Evolutionary conservation across 768 basidiomycete species (phyloP).

Genomic region (Mycena alexandri): DNA sequence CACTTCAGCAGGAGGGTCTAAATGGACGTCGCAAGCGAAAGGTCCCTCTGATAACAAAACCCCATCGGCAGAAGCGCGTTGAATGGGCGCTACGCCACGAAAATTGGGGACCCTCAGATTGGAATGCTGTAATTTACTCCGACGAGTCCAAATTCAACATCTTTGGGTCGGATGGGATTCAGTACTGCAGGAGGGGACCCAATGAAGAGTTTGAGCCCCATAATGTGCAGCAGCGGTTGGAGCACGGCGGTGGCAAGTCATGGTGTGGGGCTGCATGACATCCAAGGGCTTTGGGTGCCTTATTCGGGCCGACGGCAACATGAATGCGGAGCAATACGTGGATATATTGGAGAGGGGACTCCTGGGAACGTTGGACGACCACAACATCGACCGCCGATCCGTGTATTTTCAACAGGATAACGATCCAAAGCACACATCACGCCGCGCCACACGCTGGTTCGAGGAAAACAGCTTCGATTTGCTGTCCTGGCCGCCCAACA

Average conservation of each 20-base stretch:
- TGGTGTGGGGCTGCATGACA: constrained; percentile 53
- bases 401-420: constrained; percentile 13
- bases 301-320: constrained; percentile 47
- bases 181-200: constrained; percentile 47
- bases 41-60: background rate
- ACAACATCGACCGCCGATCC: constrained; percentile 7
- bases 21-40: constrained; percentile 6
- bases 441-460: constrained; percentile 8
- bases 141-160: constrained; percentile 45
- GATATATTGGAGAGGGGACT: constrained; percentile 39
- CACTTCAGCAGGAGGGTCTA: constrained; percentile 6
- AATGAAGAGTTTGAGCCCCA: constrained; percentile 42
- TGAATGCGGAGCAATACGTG: constrained; percentile 43
- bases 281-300: constrained; percentile 44
- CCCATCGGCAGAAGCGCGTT: background rate
- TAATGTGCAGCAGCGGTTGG: constrained; percentile 45
- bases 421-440: too few relatives aligned
- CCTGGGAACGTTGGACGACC: constrained; percentile 8
- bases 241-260: constrained; percentile 52
- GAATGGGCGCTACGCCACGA: background rate
- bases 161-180: constrained; percentile 48
- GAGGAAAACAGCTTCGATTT: constrained; percentile 12
- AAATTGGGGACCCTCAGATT: background rate
- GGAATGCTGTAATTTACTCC: constrained; percentile 4
- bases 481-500: constrained; percentile 15